phyloP scores from a whole-genome alignment of 306 rosid species.

The Luffa acutangula region DNA sequence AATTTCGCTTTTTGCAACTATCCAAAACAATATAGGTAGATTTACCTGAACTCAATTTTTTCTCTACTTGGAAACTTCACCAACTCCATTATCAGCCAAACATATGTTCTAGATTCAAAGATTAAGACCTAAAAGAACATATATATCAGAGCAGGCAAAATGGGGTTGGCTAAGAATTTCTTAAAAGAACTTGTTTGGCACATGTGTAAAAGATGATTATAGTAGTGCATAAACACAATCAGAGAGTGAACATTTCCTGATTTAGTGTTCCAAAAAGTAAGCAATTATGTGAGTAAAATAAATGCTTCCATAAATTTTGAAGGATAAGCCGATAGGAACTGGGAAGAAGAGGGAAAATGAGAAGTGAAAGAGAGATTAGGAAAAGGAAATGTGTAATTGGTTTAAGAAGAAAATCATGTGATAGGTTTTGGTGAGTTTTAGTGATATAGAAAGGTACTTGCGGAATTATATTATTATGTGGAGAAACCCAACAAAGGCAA shows the following conservation, averaged over 20 bases:
- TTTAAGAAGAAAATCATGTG: background rate
- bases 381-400: too few relatives aligned
- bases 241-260: background rate
- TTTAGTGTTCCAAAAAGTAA: too few relatives aligned
- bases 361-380: too few relatives aligned
- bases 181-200: background rate
- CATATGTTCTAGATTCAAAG: background rate
- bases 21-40: background rate
- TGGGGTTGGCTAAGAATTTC: background rate
- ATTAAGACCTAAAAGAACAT: background rate
- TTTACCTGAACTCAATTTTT: background rate
- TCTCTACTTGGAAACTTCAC: too few relatives aligned
- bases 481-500: background rate
- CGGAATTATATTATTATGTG: background rate
- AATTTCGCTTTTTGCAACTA: too few relatives aligned
- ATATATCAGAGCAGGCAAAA: background rate
- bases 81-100: background rate
- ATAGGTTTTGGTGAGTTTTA: background rate
- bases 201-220: background rate
- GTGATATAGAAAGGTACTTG: background rate
- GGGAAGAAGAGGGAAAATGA: too few relatives aligned
- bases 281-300: too few relatives aligned
- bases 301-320: too few relatives aligned
- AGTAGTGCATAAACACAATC: background rate
- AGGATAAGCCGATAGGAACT: too few relatives aligned